phyloP scores from a whole-genome alignment of 108 stramenopile genomes.

The Stephanodiscus minutulus region DNA sequence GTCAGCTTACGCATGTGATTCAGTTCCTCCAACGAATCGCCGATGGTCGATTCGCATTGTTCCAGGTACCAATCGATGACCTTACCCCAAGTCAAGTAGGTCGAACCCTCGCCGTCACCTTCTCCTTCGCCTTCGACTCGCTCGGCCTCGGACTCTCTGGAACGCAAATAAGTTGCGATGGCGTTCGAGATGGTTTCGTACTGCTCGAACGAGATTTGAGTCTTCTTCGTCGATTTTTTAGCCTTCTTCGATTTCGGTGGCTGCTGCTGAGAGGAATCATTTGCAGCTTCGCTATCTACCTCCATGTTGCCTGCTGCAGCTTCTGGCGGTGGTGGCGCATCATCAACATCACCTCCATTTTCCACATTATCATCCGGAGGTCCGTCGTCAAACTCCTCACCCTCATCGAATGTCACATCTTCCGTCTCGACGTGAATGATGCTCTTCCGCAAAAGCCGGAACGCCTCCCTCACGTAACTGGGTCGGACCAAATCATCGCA shows the following conservation, averaged over 20 bases:
- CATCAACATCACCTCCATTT: constrained; percentile 25
- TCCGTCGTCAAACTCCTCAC: constrained; percentile 64
- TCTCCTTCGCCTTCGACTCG: constrained; percentile 39
- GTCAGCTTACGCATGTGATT: constrained; percentile 80
- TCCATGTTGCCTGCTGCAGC: constrained; percentile 48
- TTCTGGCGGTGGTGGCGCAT: constrained; percentile 42
- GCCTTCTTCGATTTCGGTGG: constrained; percentile 42
- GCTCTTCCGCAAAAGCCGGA: constrained; percentile 89
- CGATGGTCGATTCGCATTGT: constrained; percentile 78
- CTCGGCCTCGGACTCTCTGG: constrained; percentile 74
- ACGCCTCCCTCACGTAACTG: constrained; percentile 92
- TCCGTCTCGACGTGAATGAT: constrained; percentile 98
- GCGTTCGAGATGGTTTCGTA: constrained; percentile 93
- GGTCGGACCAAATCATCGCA: constrained; percentile 88
- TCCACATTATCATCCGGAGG: constrained; percentile 39
- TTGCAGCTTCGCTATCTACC: constrained; percentile 19
- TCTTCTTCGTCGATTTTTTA: constrained; percentile 87
- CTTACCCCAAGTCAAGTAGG: constrained; percentile 79
- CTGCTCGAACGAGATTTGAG: constrained; percentile 93
- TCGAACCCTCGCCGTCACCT: constrained; percentile 20
- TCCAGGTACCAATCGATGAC: constrained; percentile 89
- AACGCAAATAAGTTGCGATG: constrained; percentile 86
- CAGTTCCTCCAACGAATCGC: constrained; percentile 81
- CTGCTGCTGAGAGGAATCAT: constrained; percentile 10
- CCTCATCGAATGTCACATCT: constrained; percentile 94